These are phyloP conservation scores for Calamus simplicifolius DNA, from an alignment of 176 grass and related monocot species.

Conservation along the genomic window DNA sequence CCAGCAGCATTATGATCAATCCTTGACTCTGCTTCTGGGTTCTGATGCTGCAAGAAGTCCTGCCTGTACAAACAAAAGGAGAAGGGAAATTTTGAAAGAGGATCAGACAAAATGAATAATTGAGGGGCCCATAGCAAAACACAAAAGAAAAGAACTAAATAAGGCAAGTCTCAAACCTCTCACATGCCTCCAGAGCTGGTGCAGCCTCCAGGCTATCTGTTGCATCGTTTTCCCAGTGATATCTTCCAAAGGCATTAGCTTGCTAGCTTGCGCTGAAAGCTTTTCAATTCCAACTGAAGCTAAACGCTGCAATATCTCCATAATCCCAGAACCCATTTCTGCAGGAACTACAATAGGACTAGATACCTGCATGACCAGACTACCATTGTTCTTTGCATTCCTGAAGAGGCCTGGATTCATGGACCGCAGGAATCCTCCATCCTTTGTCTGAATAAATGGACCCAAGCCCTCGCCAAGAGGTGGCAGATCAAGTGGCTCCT, in stretches of 20 bases:
- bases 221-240: slow-evolving; percentile 87
- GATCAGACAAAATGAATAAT: slow-evolving; percentile 11
- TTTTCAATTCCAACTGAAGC: slow-evolving; percentile 94
- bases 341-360: slow-evolving; percentile 86
- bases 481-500: slow-evolving; percentile 47
- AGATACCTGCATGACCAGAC: slow-evolving; percentile 88
- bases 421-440: slow-evolving; percentile 78
- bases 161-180: slow-evolving; percentile 35
- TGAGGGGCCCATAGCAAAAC: background rate
- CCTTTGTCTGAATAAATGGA: slow-evolving; percentile 81
- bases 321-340: slow-evolving; percentile 94
- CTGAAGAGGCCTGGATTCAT: slow-evolving; percentile 70
- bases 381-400: slow-evolving; percentile 81
- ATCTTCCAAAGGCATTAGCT: slow-evolving; percentile 97
- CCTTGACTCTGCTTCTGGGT: slow-evolving; percentile 16
- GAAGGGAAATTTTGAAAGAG: slow-evolving; percentile 1
- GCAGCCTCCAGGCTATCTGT: slow-evolving; percentile 69
- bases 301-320: slow-evolving; percentile 81
- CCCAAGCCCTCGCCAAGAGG: slow-evolving; percentile 63
- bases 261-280: slow-evolving; percentile 78
- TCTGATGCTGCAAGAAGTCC: slow-evolving; percentile 41
- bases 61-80: slow-evolving; percentile 30
- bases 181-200: slow-evolving; percentile 41
- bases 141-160: background rate
- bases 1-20: slow-evolving; percentile 19